Evolutionary conservation across 345 rosid species (phyloP).

Genomic region (Reutealis trisperma): DNA sequence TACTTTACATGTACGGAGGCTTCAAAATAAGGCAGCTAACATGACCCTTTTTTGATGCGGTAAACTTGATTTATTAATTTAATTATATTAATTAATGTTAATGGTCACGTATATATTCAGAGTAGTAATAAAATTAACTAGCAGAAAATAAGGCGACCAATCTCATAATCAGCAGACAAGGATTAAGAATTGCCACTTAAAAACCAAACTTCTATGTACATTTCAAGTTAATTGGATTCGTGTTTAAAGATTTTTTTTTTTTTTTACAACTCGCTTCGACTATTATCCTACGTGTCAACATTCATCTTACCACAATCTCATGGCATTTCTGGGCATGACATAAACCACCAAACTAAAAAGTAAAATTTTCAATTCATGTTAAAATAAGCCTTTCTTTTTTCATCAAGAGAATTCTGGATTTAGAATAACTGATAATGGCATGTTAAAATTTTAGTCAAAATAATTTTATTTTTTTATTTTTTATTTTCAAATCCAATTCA

Average conservation of each 20-base stretch:
- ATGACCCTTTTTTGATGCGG: slow-evolving; percentile 11
- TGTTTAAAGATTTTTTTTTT: not conserved
- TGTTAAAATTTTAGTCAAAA: too few species aligned
- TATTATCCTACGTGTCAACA: too few species aligned
- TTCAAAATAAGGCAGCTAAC: not conserved
- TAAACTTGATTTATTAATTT: slow-evolving; percentile 4
- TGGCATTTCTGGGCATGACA: not conserved
- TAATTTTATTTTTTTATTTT: too few species aligned
- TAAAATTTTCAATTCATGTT: too few species aligned
- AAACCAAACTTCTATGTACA: not conserved
- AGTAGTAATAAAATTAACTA: slow-evolving; percentile 4
- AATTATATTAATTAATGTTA: not conserved
- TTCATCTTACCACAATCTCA: not conserved
- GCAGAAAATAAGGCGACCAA: slow-evolving; percentile 7
- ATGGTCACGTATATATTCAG: not conserved
- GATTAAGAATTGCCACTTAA: slow-evolving; percentile 1
- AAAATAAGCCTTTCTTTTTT: too few species aligned
- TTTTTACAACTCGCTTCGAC: not conserved
- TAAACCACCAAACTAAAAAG: too few species aligned
- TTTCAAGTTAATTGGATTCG: not conserved
- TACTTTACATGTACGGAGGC: too few species aligned
- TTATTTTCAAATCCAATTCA: too few species aligned
- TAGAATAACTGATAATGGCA: too few species aligned
- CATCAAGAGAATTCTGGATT: not conserved
- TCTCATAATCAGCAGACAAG: slow-evolving; percentile 13